Evolutionary conservation across 768 basidiomycete species (phyloP).

Genomic region (Tulasnella sp.): DNA sequence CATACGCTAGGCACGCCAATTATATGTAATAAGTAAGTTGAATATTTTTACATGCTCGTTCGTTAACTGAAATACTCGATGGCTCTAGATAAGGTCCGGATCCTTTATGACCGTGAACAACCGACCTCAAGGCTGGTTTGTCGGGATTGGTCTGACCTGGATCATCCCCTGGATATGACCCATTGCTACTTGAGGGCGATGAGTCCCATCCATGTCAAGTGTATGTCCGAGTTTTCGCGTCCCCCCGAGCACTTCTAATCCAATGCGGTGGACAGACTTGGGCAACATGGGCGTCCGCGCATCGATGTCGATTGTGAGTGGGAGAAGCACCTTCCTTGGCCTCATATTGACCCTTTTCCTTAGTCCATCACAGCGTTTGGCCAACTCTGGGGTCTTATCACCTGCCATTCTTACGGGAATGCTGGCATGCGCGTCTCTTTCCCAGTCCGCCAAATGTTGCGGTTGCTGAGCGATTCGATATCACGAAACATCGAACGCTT

Average conservation of each 20-base stretch:
- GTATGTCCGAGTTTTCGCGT: constrained; percentile 28
- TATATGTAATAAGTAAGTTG: constrained; percentile 52
- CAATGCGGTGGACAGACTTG: constrained; percentile 35
- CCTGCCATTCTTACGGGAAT: constrained; percentile 63
- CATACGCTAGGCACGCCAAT: constrained; percentile 40
- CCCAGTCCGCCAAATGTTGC: constrained; percentile 70
- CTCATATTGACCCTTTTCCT: constrained; percentile 1
- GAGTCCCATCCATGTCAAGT: constrained; percentile 77
- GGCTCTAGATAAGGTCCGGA: constrained; percentile 52
- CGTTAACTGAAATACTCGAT: neutral
- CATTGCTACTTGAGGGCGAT: constrained; percentile 76
- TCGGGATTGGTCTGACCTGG: constrained; percentile 47
- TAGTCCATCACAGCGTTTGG: constrained; percentile 73
- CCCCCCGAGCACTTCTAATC: neutral
- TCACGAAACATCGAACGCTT: constrained; percentile 68
- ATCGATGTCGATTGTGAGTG: constrained; percentile 69
- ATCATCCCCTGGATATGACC: constrained; percentile 66
- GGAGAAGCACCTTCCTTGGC: neutral
- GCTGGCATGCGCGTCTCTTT: constrained; percentile 79
- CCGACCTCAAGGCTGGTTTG: constrained; percentile 63
- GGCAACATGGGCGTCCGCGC: constrained; percentile 73
- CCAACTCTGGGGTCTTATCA: constrained; percentile 65
- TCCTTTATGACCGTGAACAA: constrained; percentile 62
- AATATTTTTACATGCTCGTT: neutral
- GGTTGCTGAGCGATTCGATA: constrained; percentile 65